Evolutionary conservation across 345 rosid species (phyloP).

Genomic region (Rhizophora apiculata): DNA sequence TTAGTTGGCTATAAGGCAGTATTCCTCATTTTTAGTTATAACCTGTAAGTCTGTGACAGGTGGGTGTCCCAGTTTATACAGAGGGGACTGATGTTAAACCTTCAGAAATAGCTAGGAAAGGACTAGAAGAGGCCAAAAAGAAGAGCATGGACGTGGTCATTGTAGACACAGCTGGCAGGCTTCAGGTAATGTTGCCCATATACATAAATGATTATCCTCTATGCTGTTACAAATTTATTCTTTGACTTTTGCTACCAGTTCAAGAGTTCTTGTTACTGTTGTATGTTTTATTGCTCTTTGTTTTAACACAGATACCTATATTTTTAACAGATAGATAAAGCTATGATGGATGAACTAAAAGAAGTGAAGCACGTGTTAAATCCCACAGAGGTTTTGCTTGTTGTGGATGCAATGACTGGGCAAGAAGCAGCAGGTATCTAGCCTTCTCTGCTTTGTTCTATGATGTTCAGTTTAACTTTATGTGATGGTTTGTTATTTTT

Average conservation of each 20-base stretch:
- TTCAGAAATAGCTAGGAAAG: conserved; percentile 84
- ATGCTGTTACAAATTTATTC: background rate
- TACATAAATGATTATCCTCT: conserved; percentile 1
- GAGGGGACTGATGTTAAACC: conserved; percentile 89
- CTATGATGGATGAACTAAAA: conserved; percentile 97
- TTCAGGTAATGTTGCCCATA: conserved; percentile 57
- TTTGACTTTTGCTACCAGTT: background rate
- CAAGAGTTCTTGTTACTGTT: background rate
- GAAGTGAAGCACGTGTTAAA: conserved; percentile 79
- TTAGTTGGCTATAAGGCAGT: background rate
- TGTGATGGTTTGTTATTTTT: background rate
- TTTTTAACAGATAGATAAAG: conserved; percentile 72
- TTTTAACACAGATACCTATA: background rate
- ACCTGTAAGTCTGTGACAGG: conserved; percentile 52
- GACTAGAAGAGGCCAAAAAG: conserved; percentile 77
- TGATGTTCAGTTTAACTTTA: background rate
- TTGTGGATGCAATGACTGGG: conserved; percentile 99
- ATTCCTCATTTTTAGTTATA: conserved; percentile 28
- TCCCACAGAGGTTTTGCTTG: conserved; percentile 91
- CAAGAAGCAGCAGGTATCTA: conserved; percentile 95
- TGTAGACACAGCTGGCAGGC: conserved; percentile 97
- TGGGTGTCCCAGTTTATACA: conserved; percentile 78
- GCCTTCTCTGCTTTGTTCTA: conserved; percentile 1
- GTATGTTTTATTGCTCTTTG: conserved; percentile 5
- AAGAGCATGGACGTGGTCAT: conserved; percentile 81